A percentile compares a stretch with the other conserved stretches of the same genome.
phyloP scores from a whole-genome alignment of 331 rosid species.

The Quercus phellos region DNA sequence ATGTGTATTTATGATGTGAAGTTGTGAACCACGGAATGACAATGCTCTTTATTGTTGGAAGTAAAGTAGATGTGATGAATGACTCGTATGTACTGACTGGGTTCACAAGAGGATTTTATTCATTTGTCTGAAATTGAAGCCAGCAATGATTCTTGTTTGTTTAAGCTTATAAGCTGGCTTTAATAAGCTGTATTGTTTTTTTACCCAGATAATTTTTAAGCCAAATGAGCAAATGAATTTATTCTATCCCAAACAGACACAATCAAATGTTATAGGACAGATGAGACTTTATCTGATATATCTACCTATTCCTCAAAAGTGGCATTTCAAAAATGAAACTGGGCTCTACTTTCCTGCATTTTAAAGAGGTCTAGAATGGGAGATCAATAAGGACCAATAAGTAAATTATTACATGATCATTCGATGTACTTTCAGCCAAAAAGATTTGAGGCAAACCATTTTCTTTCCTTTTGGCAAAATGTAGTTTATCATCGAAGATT shows the following conservation, averaged over 20 bases:
- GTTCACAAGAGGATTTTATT: neutral
- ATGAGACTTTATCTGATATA: neutral
- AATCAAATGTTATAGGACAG: neutral
- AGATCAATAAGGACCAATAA: neutral
- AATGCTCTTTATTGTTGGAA: no score
- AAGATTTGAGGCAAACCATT: neutral
- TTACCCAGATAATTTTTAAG: no score
- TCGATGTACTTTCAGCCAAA: no score
- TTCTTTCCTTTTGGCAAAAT: neutral
- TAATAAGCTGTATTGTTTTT: no score
- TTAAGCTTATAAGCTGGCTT: no score
- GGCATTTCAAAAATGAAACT: neutral
- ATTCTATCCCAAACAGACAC: no score
- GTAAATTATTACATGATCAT: neutral
- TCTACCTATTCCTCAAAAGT: neutral
- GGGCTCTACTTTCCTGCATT: neutral
- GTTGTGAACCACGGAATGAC: no score
- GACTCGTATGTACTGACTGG: no score
- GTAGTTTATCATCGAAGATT: neutral
- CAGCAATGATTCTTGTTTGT: neutral
- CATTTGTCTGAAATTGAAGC: neutral
- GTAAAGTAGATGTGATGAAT: no score
- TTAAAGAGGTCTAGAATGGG: neutral
- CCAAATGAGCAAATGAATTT: no score
- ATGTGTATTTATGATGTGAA: neutral